Percentiles rank a stretch among this genome's conserved stretches.
phyloP scores from a whole-genome alignment of 208 protist genomes.

The Trypanosoma boissoni region DNA sequence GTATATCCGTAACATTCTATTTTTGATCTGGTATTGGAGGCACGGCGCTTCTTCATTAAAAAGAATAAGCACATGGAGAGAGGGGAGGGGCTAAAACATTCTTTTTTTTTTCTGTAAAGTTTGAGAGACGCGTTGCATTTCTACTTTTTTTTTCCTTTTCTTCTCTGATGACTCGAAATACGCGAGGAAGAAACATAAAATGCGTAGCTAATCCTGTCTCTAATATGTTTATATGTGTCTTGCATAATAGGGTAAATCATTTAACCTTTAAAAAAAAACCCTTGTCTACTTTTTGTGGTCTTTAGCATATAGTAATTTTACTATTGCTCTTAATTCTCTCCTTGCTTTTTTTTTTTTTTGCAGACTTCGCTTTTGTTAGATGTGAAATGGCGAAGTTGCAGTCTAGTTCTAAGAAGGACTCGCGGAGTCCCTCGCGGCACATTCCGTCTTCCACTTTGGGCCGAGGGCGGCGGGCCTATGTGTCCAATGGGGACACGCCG shows the following conservation, averaged over 20 bases:
- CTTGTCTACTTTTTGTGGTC: too few species aligned
- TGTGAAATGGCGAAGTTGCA: background rate
- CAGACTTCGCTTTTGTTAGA: background rate
- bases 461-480: too few species aligned
- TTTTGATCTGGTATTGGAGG: background rate
- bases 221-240: background rate
- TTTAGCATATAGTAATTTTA: too few species aligned
- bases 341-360: background rate
- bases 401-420: constrained; percentile 2
- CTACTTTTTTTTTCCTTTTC: constrained; percentile 21
- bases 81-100: too few species aligned
- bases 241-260: too few species aligned
- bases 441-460: background rate
- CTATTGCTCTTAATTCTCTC: too few species aligned
- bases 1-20: background rate
- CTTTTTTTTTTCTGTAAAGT: too few species aligned
- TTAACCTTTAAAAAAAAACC: too few species aligned
- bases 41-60: background rate
- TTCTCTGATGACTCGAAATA: constrained; percentile 1
- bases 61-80: constrained; percentile 11
- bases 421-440: background rate
- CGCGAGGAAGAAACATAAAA: too few species aligned
- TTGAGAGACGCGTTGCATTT: too few species aligned
- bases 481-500: background rate
- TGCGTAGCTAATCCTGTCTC: background rate